Percentiles rank a stretch among this genome's conserved stretches.
Conservation (phyloP, 1,284 basidiomycete genomes). For the Moesziomyces parantarcticus region DNA sequence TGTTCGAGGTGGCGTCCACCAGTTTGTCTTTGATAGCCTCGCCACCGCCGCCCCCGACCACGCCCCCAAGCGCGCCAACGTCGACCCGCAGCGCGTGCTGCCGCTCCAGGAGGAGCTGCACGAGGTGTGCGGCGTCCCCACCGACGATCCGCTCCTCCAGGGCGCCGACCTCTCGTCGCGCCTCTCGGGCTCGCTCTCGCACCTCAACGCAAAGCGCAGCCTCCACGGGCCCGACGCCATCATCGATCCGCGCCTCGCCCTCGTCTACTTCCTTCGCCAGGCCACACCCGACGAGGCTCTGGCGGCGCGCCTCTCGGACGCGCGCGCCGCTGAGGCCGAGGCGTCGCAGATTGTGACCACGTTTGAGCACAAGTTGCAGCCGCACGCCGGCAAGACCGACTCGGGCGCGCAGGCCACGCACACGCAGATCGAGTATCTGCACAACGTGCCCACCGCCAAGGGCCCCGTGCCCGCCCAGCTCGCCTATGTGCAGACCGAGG, state of each 20-base stretch:
- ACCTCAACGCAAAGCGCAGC: constrained; percentile 26
- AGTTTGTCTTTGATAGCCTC: constrained; percentile 48
- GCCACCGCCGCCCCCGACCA: constrained; percentile 12
- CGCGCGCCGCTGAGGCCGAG: constrained; percentile 31
- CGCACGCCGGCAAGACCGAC: constrained; percentile 43
- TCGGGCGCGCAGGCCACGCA: constrained; percentile 40
- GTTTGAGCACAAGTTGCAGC: constrained; percentile 54
- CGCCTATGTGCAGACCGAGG: constrained; percentile 52
- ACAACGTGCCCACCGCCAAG: constrained; percentile 56
- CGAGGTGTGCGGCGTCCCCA: constrained; percentile 48
- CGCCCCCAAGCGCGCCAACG: constrained; percentile 21
- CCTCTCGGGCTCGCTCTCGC: constrained; percentile 39
- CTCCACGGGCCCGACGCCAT: constrained; percentile 37
- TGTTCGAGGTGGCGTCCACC: constrained; percentile 35
- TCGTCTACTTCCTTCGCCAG: constrained; percentile 51
- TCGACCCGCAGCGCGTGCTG: constrained; percentile 21
- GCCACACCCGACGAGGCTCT: constrained; percentile 51
- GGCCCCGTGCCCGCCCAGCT: constrained; percentile 55
- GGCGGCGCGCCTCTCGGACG: constrained; percentile 41
- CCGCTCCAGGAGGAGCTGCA: constrained; percentile 56
- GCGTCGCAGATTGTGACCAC: constrained; percentile 48
- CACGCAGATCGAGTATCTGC: constrained; percentile 50
- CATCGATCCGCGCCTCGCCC: constrained; percentile 53
- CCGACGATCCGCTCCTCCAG: constrained; percentile 54
- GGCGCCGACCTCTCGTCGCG: constrained; percentile 48